Percentiles rank a stretch among this genome's conserved stretches.
These are phyloP conservation scores for Mycena metata DNA, from an alignment of 768 basidiomycete genomes.

Conservation along the genomic window DNA sequence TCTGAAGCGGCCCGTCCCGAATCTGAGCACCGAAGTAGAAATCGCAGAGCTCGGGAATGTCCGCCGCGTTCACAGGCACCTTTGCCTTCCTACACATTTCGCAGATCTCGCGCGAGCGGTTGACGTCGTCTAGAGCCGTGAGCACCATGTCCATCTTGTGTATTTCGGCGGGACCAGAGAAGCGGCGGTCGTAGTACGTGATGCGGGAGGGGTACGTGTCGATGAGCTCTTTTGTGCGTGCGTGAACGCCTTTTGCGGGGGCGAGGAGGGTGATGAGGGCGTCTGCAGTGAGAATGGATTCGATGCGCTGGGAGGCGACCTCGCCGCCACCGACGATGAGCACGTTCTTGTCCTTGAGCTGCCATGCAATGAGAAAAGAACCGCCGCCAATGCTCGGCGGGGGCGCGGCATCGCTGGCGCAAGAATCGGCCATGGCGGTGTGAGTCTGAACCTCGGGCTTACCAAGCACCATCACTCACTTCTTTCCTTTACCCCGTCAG, in stretches of 20 bases:
- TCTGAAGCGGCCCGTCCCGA: conserved; percentile 89
- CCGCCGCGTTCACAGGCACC: conserved; percentile 96
- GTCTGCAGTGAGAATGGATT: conserved; percentile 86
- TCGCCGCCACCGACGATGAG: conserved; percentile 96
- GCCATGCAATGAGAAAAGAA: conserved; percentile 94
- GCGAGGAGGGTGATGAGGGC: conserved; percentile 84
- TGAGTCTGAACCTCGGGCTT: conserved; percentile 22
- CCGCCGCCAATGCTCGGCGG: conserved; percentile 61
- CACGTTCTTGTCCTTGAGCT: conserved; percentile 85
- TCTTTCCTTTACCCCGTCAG: conserved; percentile 3
- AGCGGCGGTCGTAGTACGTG: conserved; percentile 79
- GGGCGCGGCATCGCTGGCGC: neutral
- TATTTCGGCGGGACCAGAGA: conserved; percentile 75
- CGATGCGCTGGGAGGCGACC: conserved; percentile 90
- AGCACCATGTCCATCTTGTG: conserved; percentile 87
- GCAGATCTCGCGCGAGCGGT: conserved; percentile 80
- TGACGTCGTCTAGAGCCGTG: conserved; percentile 90
- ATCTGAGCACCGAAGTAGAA: conserved; percentile 98
- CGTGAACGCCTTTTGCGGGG: conserved; percentile 76
- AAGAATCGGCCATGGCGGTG: conserved; percentile 27
- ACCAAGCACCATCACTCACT: conserved; percentile 12
- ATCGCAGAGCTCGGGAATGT: conserved; percentile 95
- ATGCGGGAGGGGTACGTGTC: conserved; percentile 64
- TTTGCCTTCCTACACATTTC: conserved; percentile 71
- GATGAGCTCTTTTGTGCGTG: conserved; percentile 68